Conservation (phyloP, 2,329 filamentous ascomycete genomes). For the Rhynchosporium graminicola region DNA sequence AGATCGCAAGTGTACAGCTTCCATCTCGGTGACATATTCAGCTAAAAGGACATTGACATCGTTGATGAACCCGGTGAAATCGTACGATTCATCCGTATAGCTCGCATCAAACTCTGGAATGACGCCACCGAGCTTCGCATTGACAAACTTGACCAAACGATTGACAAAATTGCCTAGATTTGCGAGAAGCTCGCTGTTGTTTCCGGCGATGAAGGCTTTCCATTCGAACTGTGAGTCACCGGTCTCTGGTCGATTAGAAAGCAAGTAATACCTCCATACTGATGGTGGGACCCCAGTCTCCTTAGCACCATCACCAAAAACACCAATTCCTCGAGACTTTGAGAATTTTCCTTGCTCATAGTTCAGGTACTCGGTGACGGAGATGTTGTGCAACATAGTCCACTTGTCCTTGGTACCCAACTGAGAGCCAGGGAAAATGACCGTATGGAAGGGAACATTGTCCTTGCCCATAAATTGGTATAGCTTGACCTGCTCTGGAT, state of each 20-base stretch:
- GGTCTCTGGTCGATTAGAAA: constrained; percentile 82
- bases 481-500: constrained; percentile 81
- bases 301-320: constrained; percentile 87
- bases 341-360: constrained; percentile 91
- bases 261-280: constrained; percentile 92
- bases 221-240: constrained; percentile 90
- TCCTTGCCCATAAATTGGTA: constrained; percentile 97
- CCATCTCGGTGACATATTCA: constrained; percentile 67
- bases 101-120: constrained; percentile 61
- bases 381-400: constrained; percentile 87
- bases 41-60: constrained; percentile 68
- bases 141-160: constrained; percentile 72
- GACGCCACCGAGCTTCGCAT: constrained; percentile 68
- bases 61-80: constrained; percentile 45
- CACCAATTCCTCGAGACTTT: constrained; percentile 85
- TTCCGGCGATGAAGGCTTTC: constrained; percentile 77
- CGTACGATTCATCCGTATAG: constrained; percentile 57
- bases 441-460: constrained; percentile 79
- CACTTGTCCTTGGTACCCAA: constrained; percentile 82
- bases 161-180: constrained; percentile 75
- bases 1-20: constrained; percentile 69
- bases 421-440: constrained; percentile 88
- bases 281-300: constrained; percentile 82
- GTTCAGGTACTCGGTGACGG: constrained; percentile 86
- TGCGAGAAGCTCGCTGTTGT: constrained; percentile 85